These are phyloP conservation scores for Heterobasidion occidentale DNA, from an alignment of 1,284 basidiomycete species.

Conservation along the genomic window DNA sequence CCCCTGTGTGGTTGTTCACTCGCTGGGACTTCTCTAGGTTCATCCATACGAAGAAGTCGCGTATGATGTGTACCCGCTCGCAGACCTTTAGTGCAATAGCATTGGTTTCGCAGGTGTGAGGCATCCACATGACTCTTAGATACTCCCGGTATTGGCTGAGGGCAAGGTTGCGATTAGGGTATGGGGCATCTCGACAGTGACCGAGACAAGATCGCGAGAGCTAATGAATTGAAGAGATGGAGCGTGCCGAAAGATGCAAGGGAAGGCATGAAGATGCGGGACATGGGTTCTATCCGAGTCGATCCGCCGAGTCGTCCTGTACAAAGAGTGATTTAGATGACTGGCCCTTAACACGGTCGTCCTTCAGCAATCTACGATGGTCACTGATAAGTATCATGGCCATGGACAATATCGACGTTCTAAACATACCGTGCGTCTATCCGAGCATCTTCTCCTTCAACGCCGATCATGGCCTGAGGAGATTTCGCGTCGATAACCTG, in stretches of 20 bases:
- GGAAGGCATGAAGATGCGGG: too few relatives aligned
- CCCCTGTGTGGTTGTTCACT: neutral
- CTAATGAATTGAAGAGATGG: too few relatives aligned
- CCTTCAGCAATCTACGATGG: slow-evolving; percentile 54
- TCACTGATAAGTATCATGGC: neutral
- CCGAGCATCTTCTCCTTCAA: slow-evolving; percentile 88
- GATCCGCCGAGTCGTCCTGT: slow-evolving; percentile 31
- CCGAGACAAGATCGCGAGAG: too few relatives aligned
- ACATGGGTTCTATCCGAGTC: slow-evolving; percentile 20
- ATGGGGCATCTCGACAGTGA: too few relatives aligned
- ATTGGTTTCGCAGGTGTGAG: neutral
- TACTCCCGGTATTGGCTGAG: too few relatives aligned
- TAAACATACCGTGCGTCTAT: slow-evolving; percentile 72
- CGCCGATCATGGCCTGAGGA: slow-evolving; percentile 75
- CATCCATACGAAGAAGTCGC: slow-evolving; percentile 55
- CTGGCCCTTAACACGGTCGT: slow-evolving; percentile 53
- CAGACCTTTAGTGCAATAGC: slow-evolving; percentile 24
- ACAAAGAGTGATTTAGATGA: slow-evolving; percentile 33
- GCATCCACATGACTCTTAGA: neutral
- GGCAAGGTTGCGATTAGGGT: too few relatives aligned
- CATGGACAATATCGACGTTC: neutral
- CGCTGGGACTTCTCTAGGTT: slow-evolving; percentile 22
- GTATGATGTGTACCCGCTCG: slow-evolving; percentile 45
- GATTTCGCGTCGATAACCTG: slow-evolving; percentile 93
- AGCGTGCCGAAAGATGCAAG: too few relatives aligned